Evolutionary conservation across 1,284 basidiomycete genomes (phyloP).

Genomic region (Fereydounia khargensis): DNA sequence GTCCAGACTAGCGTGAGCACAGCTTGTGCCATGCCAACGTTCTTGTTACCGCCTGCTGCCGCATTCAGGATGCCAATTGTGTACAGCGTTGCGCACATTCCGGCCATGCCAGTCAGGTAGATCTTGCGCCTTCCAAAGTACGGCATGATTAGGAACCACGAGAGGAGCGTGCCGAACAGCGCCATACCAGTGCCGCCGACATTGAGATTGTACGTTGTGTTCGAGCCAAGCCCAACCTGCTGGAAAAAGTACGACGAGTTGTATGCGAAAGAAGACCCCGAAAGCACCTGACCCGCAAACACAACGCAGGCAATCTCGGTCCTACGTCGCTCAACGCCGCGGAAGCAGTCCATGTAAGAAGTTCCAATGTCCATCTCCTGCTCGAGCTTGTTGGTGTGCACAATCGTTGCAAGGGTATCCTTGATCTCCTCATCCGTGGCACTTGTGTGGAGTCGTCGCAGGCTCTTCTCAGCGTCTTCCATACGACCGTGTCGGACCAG

Average conservation of each 20-base stretch:
- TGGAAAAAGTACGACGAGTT: slow-evolving; percentile 58
- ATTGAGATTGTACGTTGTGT: slow-evolving; percentile 58
- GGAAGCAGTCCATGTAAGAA: slow-evolving; percentile 61
- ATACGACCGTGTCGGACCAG: slow-evolving; percentile 60
- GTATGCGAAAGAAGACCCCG: slow-evolving; percentile 52
- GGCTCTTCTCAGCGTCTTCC: slow-evolving; percentile 60
- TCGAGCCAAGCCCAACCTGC: slow-evolving; percentile 59
- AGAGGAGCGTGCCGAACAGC: slow-evolving; percentile 58
- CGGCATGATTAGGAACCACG: slow-evolving; percentile 60
- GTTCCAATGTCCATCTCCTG: slow-evolving; percentile 55
- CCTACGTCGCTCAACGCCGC: slow-evolving; percentile 58
- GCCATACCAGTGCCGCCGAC: slow-evolving; percentile 58
- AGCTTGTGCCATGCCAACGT: slow-evolving; percentile 58
- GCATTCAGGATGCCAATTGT: slow-evolving; percentile 61
- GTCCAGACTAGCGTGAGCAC: slow-evolving; percentile 60
- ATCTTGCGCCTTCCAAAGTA: slow-evolving; percentile 59
- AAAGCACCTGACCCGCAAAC: slow-evolving; percentile 56
- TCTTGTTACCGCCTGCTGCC: slow-evolving; percentile 58
- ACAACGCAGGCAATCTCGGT: slow-evolving; percentile 60
- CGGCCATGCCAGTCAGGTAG: slow-evolving; percentile 61
- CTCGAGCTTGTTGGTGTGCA: slow-evolving; percentile 60
- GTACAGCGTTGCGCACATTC: slow-evolving; percentile 33
- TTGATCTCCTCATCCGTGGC: slow-evolving; percentile 57
- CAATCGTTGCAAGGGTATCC: slow-evolving; percentile 60
- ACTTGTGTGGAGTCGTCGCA: background rate